Conservation (phyloP, 768 basidiomycete genomes). For the Mycena rosella region DNA sequence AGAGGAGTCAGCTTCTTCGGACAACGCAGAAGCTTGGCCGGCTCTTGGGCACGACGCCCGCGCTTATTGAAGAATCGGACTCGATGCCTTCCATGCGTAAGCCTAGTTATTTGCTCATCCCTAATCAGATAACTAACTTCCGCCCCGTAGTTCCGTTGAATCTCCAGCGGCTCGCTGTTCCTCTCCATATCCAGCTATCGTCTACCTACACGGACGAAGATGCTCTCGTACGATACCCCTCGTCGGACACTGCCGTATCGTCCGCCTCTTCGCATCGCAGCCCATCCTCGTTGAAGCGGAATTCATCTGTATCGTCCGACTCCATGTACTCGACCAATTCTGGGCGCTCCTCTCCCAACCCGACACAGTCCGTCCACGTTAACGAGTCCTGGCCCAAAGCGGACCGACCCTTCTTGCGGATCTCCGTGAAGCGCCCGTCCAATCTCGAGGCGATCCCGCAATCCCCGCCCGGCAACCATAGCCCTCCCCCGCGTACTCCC, state of each 20-base stretch:
- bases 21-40: slow-evolving; percentile 71
- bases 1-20: slow-evolving; percentile 69
- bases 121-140: not conserved
- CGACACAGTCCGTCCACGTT: slow-evolving; percentile 12
- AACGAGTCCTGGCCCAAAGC: slow-evolving; percentile 35
- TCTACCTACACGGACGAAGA: slow-evolving; percentile 32
- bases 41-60: slow-evolving; percentile 71
- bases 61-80: slow-evolving; percentile 57
- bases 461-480: slow-evolving; percentile 27
- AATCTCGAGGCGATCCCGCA: slow-evolving; percentile 35
- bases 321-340: slow-evolving; percentile 16
- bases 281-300: slow-evolving; percentile 25
- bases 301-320: slow-evolving; percentile 20
- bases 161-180: slow-evolving; percentile 36
- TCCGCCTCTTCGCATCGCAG: slow-evolving; percentile 22
- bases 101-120: not conserved
- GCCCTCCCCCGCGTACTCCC: slow-evolving; percentile 34
- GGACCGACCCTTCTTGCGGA: slow-evolving; percentile 32
- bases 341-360: not conserved
- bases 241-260: slow-evolving; percentile 21
- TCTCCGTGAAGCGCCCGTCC: slow-evolving; percentile 16
- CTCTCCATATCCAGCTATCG: slow-evolving; percentile 32
- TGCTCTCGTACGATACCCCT: slow-evolving; percentile 30
- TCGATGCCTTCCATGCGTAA: slow-evolving; percentile 31
- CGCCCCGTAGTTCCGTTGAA: slow-evolving; percentile 31